Evolutionary conservation across 176 grass and related monocot species (phyloP).

Genomic region (Eragrostis curvula): DNA sequence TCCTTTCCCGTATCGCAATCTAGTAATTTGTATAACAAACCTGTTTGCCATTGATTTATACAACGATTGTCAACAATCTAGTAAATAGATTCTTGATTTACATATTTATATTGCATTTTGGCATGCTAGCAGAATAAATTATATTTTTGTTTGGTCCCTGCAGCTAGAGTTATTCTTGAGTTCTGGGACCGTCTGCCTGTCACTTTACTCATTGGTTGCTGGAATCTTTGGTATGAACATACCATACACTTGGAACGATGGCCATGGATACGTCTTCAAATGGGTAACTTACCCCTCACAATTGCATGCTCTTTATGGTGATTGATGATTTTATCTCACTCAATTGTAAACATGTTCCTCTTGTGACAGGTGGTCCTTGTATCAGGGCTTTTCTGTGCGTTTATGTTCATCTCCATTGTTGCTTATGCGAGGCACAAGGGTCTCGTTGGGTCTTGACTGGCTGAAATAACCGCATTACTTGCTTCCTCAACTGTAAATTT

Average conservation of each 20-base stretch:
- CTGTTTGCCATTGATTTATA: background rate
- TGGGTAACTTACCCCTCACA: slow-evolving; percentile 57
- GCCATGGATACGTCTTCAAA: slow-evolving; percentile 82
- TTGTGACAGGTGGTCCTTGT: slow-evolving; percentile 70
- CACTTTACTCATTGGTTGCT: slow-evolving; percentile 86
- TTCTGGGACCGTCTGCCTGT: slow-evolving; percentile 81
- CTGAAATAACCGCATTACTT: slow-evolving; percentile 37
- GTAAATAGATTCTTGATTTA: background rate
- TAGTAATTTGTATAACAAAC: background rate
- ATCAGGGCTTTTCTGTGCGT: slow-evolving; percentile 61
- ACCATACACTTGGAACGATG: slow-evolving; percentile 92
- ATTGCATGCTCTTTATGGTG: background rate
- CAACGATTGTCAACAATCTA: background rate
- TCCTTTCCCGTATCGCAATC: background rate
- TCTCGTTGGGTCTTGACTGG: slow-evolving; percentile 89
- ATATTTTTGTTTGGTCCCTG: slow-evolving; percentile 3
- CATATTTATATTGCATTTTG: slow-evolving; percentile 5
- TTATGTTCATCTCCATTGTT: slow-evolving; percentile 78
- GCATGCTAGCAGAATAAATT: background rate
- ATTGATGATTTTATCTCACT: background rate
- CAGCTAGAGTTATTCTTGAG: slow-evolving; percentile 98
- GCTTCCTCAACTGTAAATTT: slow-evolving; percentile 49
- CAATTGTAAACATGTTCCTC: slow-evolving; percentile 31
- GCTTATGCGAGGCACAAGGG: slow-evolving; percentile 98
- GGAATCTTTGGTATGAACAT: slow-evolving; percentile 99